Evolutionary conservation across 108 stramenopile genomes (phyloP).

Genomic region (Fragilaria crotonensis): DNA sequence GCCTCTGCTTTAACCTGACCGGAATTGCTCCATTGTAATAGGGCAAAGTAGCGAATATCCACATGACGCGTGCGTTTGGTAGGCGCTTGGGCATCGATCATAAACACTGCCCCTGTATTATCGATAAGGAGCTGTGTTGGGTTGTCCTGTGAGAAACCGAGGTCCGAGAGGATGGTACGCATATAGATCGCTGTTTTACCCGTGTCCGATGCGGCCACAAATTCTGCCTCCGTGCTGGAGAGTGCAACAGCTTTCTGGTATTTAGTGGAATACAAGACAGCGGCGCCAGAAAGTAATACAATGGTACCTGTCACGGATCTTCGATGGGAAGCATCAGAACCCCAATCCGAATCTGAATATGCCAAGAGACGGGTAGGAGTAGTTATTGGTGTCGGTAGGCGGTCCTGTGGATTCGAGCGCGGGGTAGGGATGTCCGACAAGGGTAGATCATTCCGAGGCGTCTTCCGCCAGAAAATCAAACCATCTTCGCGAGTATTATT

Average conservation of each 20-base stretch:
- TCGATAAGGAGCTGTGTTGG: conserved; percentile 19
- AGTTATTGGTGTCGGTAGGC: no score
- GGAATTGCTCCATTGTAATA: conserved; percentile 29
- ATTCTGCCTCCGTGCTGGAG: conserved; percentile 16
- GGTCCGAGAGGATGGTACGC: neutral
- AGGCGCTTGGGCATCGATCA: conserved; percentile 24
- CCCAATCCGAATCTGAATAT: conserved; percentile 1
- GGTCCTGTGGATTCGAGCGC: no score
- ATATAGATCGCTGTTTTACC: conserved; percentile 12
- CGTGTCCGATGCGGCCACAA: conserved; percentile 6
- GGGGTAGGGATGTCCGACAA: no score
- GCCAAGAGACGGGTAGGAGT: no score
- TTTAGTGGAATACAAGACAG: conserved; percentile 4
- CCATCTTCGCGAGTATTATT: no score
- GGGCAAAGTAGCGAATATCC: conserved; percentile 22
- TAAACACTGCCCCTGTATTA: conserved; percentile 17
- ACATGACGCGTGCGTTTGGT: conserved; percentile 26
- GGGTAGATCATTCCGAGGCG: no score
- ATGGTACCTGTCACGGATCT: neutral
- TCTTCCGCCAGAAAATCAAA: no score
- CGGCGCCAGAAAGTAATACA: conserved; percentile 9
- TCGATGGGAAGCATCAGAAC: no score
- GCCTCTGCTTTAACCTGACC: no score
- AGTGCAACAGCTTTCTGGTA: conserved; percentile 11
- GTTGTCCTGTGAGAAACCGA: neutral